Evolutionary conservation across 192 early-diverging fungal genomes (phyloP).

Genomic region (Gaertneriomyces semiglobifer): DNA sequence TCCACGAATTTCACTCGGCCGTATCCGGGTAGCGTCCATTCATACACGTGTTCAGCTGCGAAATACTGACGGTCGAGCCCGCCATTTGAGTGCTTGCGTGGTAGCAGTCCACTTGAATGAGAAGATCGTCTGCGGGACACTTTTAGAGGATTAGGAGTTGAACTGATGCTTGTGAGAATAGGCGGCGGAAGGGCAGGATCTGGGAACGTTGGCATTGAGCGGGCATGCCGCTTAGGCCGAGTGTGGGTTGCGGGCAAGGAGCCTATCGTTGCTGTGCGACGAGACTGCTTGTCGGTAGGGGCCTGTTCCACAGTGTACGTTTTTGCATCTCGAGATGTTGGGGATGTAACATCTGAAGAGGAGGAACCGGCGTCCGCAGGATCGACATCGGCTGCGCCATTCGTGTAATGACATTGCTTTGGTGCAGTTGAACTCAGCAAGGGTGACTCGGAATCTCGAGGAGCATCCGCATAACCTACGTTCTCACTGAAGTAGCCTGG

Average conservation of each 20-base stretch:
- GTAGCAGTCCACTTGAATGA: neutral
- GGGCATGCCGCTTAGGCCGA: neutral
- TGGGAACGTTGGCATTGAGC: neutral
- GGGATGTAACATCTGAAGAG: too few relatives aligned
- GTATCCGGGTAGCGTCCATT: slow-evolving; percentile 37
- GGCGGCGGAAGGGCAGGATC: neutral
- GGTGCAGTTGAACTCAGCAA: too few relatives aligned
- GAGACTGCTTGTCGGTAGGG: too few relatives aligned
- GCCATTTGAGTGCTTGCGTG: slow-evolving; percentile 12
- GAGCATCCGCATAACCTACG: too few relatives aligned
- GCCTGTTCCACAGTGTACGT: too few relatives aligned
- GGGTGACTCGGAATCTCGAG: too few relatives aligned
- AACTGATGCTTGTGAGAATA: neutral
- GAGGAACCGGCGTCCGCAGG: too few relatives aligned
- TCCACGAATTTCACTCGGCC: slow-evolving; percentile 36
- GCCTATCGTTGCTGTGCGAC: too few relatives aligned
- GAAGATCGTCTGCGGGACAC: neutral
- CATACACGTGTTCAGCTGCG: slow-evolving; percentile 26
- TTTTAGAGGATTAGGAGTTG: neutral
- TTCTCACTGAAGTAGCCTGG: neutral
- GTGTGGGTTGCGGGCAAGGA: too few relatives aligned
- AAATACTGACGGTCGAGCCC: slow-evolving; percentile 20
- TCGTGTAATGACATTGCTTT: too few relatives aligned
- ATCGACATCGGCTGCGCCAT: too few relatives aligned
- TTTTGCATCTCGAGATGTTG: too few relatives aligned